Base-by-base conservation (phyloP, 345 rosid genomes). In the Syzygium aromaticum region DNA sequence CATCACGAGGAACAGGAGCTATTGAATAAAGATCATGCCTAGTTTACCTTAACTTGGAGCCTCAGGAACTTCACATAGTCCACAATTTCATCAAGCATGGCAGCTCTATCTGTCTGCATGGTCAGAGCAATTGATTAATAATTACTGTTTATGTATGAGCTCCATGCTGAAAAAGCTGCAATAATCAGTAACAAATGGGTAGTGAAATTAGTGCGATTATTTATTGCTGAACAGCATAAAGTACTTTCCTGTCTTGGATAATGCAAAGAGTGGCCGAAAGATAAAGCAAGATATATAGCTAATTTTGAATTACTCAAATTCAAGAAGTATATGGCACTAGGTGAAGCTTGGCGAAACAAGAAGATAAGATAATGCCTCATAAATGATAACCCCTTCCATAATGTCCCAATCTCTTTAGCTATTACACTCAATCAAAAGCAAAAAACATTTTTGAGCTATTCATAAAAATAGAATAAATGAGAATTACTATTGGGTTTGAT, bases 1-100 rank as follows among this genome's bases (percentile, higher is more conserved):
- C 82, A 85, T 27, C 17, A 46, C n/a, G 14, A n/a, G 33, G 16
- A 64, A 23, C 4, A 17, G 16, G 23, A 61, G 19, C 19, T 25
- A 82, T 7, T 14, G 40, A 54, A 23, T 25, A 51, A n/a, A 87
- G 11, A 14, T 27, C 8, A 28, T 27, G 56, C 23, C 33, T 22
- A 51, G 22, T 86, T 84, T 92, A 96, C 99, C 99, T 98, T 98
- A 86, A 96, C 99, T 93, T 98, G 99, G 88, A 98, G 99, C 90
- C 99, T 94, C 85, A 98, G 92, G 92, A 98, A 98, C 95, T 98
- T 98, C 86, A 98, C 99, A 91, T 98, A 98, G 92, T 96, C 99
- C 85, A 96, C 99, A 90, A 98, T 94, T 91, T 98, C 99, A 93
- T 98, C 99, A 85, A 98, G 98, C 99, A 98, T 98, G 88, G 94